Conservation (phyloP, 768 basidiomycete genomes). For the Boletus rubescentipes region DNA sequence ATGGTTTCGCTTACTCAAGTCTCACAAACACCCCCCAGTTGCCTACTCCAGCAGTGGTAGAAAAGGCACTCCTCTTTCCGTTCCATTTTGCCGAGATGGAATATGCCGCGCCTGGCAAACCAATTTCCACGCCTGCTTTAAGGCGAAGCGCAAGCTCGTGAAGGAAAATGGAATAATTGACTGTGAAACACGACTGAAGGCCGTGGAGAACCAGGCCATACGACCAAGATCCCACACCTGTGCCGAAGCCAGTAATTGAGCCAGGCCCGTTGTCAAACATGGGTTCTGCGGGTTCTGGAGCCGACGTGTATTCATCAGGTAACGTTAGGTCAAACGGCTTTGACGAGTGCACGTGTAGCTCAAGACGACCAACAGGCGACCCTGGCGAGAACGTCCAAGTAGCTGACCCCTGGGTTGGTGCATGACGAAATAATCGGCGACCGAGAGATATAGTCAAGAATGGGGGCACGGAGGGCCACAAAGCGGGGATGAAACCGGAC, state of each 20-base stretch:
- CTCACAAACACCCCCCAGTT: slow-evolving; percentile 49
- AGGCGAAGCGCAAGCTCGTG: slow-evolving; percentile 55
- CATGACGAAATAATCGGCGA: slow-evolving; percentile 52
- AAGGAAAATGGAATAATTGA: slow-evolving; percentile 51
- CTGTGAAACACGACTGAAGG: slow-evolving; percentile 47
- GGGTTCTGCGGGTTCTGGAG: slow-evolving; percentile 23
- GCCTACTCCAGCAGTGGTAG: slow-evolving; percentile 44
- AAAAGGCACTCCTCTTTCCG: slow-evolving; percentile 42
- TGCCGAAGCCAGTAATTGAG: slow-evolving; percentile 51
- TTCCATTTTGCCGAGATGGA: slow-evolving; percentile 50
- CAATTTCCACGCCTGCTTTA: slow-evolving; percentile 49
- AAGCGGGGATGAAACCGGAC: slow-evolving; percentile 36
- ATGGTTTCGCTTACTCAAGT: slow-evolving; percentile 46
- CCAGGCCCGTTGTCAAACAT: slow-evolving; percentile 37
- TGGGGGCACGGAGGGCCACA: slow-evolving; percentile 35
- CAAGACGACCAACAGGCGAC: slow-evolving; percentile 28
- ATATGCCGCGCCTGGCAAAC: slow-evolving; percentile 45
- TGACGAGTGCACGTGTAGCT: slow-evolving; percentile 45
- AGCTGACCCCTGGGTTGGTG: slow-evolving; percentile 47
- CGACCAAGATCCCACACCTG: slow-evolving; percentile 46
- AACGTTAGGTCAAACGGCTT: slow-evolving; percentile 37
- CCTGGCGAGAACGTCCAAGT: slow-evolving; percentile 28
- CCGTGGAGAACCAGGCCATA: slow-evolving; percentile 50
- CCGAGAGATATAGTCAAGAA: slow-evolving; percentile 44
- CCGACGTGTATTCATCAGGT: slow-evolving; percentile 22